Base-by-base conservation (phyloP, 768 basidiomycete species). In the Naematelia aurantialba region DNA sequence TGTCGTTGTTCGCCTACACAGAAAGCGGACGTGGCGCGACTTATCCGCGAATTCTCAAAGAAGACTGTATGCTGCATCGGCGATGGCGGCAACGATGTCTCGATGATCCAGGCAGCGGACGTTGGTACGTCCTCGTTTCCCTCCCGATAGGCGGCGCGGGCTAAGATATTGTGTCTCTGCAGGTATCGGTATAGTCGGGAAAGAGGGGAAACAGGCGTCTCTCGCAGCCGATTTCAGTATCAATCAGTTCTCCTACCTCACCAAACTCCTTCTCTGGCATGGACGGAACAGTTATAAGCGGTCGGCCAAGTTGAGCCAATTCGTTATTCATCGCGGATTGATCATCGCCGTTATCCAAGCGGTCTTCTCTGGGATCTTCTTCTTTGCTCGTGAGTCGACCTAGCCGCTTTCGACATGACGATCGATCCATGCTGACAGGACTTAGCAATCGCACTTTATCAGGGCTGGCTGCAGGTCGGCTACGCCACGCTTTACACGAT, bases 31-130 rank as follows among this genome's bases (percentile, higher is more conserved):
- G 91, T 99, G 3, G 94, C 96, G 0, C 84, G 91, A 3, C 80
- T 99, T 31, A 98, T 99, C 62, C 87, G 96, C 5, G 81, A 83
- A 17, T 86, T 87, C 72, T 96, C 94, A 2, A 88, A 85, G 79
- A 98, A 97, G 77, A 85, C 94, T 0, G 94, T 99, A 0, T 98
- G 94, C 76, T 98, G 96, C 73, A 98, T 98, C 59, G 96, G 96
- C 1, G 96, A 99, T 79, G 96, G 96, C 30, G 96, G 96, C 3
- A 99, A 99, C 76, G 96, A 99, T 74, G 96, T 99, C 62, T 91
- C 89, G 76, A 99, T 99, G 96, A 99, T 99, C 61, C 96, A 98
- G 72, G 96, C 96, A 1, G 96, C 96, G 1, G 91, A 98, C 70
- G 92, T 99, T 59, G 94, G 92, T 91, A 49, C 74, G 91, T 85